Conservation (phyloP, 176 grass and related monocot species). For the Ensete glaucum region DNA sequence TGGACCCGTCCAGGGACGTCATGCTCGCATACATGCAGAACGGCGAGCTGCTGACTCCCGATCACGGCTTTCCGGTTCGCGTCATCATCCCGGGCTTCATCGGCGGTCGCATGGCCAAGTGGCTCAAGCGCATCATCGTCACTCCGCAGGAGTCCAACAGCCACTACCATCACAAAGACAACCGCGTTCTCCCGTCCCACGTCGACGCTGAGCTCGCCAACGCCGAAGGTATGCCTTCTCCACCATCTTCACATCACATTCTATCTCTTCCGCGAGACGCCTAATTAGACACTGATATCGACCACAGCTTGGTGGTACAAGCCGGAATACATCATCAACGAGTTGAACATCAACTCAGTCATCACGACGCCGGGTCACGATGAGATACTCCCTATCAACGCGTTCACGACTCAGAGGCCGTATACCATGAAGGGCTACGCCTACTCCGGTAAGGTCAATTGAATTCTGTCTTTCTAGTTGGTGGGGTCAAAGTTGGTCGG, state of each 20-base stretch:
- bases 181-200: slow-evolving; percentile 74
- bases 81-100: slow-evolving; percentile 63
- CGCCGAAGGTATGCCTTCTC: slow-evolving; percentile 42
- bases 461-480: no score
- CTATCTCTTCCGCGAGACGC: not conserved
- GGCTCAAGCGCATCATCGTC: slow-evolving; percentile 65
- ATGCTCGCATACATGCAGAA: slow-evolving; percentile 70
- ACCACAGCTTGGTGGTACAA: slow-evolving; percentile 97
- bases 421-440: slow-evolving; percentile 75
- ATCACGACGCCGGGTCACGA: slow-evolving; percentile 69
- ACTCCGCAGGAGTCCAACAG: slow-evolving; percentile 50
- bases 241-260: no score
- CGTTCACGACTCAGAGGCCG: slow-evolving; percentile 37
- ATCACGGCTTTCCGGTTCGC: slow-evolving; percentile 74
- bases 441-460: slow-evolving; percentile 50
- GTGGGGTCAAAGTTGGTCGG: no score
- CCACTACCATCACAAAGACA: slow-evolving; percentile 88
- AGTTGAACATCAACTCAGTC: slow-evolving; percentile 89
- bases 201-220: slow-evolving; percentile 77
- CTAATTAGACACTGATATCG: not conserved
- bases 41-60: slow-evolving; percentile 54
- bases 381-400: slow-evolving; percentile 63
- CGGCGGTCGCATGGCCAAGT: slow-evolving; percentile 81
- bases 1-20: slow-evolving; percentile 13
- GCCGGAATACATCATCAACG: slow-evolving; percentile 84